Conservation (phyloP, 148 eudicot species). For the Fallopia convolvulus region DNA sequence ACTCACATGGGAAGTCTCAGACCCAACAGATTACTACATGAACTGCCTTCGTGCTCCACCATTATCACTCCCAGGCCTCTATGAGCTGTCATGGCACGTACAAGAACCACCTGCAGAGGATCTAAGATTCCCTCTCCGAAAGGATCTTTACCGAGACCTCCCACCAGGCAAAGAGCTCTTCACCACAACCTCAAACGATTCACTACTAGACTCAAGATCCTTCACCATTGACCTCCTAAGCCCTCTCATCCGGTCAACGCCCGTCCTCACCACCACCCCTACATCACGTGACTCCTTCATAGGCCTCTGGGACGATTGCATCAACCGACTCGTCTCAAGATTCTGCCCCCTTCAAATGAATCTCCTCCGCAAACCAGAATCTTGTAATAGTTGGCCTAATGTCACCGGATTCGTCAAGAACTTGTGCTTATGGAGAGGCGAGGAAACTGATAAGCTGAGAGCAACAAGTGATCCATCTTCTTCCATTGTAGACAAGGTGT, state of each 20-base stretch:
- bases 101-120: conserved; percentile 77
- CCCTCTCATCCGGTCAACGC: conserved; percentile 44
- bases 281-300: conserved; percentile 59
- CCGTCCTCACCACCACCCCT: conserved; percentile 30
- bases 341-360: conserved; percentile 48
- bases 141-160: conserved; percentile 55
- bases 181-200: conserved; percentile 45
- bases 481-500: conserved; percentile 42
- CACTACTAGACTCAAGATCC: conserved; percentile 39
- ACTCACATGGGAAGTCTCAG: conserved; percentile 53
- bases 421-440: conserved; percentile 80
- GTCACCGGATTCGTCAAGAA: conserved; percentile 48
- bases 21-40: conserved; percentile 64
- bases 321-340: conserved; percentile 58
- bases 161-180: conserved; percentile 72
- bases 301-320: conserved; percentile 76
- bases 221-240: conserved; percentile 50
- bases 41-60: conserved; percentile 49
- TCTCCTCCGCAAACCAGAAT: conserved; percentile 40
- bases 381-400: conserved; percentile 51
- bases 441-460: conserved; percentile 52
- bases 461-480: conserved; percentile 49
- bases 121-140: conserved; percentile 50
- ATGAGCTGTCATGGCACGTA: conserved; percentile 70
- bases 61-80: conserved; percentile 45